Conservation (phyloP, 108 stramenopile genomes). For the Asterionellopsis glacialis region DNA sequence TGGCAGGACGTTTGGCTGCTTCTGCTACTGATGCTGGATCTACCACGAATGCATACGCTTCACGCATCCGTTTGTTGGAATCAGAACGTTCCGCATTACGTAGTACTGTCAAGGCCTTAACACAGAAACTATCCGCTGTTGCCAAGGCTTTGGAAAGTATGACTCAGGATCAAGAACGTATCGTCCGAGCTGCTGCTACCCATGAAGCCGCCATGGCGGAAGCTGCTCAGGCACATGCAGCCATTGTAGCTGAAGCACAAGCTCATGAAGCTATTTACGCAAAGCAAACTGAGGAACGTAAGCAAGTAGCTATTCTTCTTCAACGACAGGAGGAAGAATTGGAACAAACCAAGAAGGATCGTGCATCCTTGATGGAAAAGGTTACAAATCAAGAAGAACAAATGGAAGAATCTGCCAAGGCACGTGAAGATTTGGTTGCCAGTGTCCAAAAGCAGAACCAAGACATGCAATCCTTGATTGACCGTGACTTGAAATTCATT, state of each 20-base stretch:
- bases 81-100: slow-evolving; percentile 45
- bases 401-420: slow-evolving; percentile 25
- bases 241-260: slow-evolving; percentile 43
- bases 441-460: slow-evolving; percentile 43
- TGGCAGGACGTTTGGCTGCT: slow-evolving; percentile 52
- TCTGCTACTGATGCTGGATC: slow-evolving; percentile 32
- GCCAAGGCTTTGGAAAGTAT: slow-evolving; percentile 56
- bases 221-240: slow-evolving; percentile 36
- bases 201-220: slow-evolving; percentile 51
- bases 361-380: slow-evolving; percentile 35
- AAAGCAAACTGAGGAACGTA: slow-evolving; percentile 49
- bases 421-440: slow-evolving; percentile 42
- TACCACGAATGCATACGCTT: slow-evolving; percentile 22
- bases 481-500: slow-evolving; percentile 38
- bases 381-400: slow-evolving; percentile 40
- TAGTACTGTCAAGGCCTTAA: slow-evolving; percentile 36
- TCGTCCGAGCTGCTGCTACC: slow-evolving; percentile 41
- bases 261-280: slow-evolving; percentile 40
- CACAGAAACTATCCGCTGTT: slow-evolving; percentile 45
- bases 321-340: slow-evolving; percentile 48
- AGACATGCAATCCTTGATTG: slow-evolving; percentile 46
- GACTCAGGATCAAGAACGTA: slow-evolving; percentile 56
- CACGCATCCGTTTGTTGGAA: slow-evolving; percentile 40
- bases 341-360: slow-evolving; percentile 32
- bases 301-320: slow-evolving; percentile 47